Evolutionary conservation across 805 yeast genomes (phyloP).

Genomic region (Kodamaea hsintzibuensis): DNA sequence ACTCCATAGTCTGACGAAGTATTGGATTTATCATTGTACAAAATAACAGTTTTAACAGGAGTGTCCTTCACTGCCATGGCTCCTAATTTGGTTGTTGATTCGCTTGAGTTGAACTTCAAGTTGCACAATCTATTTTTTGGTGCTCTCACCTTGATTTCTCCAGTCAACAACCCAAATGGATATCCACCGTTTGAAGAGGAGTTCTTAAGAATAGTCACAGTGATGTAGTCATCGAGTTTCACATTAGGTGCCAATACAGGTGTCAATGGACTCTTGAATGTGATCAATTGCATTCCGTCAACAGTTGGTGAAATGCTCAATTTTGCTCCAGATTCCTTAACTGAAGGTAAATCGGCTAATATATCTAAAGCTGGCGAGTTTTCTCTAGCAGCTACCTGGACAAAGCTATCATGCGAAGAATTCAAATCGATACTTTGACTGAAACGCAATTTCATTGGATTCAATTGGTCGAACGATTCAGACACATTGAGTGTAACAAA

Average conservation of each 20-base stretch:
- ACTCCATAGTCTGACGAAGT: conserved; percentile 8
- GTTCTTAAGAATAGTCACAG: conserved; percentile 51
- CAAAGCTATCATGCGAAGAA: conserved; percentile 32
- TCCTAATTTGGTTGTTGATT: conserved; percentile 28
- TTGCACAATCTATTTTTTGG: conserved; percentile 66
- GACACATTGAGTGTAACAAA: conserved; percentile 34
- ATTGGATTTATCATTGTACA: conserved; percentile 40
- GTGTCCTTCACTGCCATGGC: conserved; percentile 30
- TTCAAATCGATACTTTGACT: conserved; percentile 59
- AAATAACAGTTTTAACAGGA: conserved; percentile 64
- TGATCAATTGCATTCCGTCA: conserved; percentile 56
- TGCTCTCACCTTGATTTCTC: conserved; percentile 58
- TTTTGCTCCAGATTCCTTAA: conserved; percentile 35
- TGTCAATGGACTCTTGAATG: conserved; percentile 51
- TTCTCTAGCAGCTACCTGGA: conserved; percentile 51
- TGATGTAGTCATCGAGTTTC: conserved; percentile 46
- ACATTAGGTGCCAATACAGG: conserved; percentile 34
- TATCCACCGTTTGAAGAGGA: conserved; percentile 44
- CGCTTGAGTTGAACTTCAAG: conserved; percentile 55
- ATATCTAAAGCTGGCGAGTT: conserved; percentile 47
- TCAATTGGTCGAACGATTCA: conserved; percentile 58
- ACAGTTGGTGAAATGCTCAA: conserved; percentile 36
- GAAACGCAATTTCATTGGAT: conserved; percentile 75
- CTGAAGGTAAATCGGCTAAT: conserved; percentile 64
- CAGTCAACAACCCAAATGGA: conserved; percentile 66